Conservation (phyloP, 257 asterid species). For the Voacanga thouarsii region DNA sequence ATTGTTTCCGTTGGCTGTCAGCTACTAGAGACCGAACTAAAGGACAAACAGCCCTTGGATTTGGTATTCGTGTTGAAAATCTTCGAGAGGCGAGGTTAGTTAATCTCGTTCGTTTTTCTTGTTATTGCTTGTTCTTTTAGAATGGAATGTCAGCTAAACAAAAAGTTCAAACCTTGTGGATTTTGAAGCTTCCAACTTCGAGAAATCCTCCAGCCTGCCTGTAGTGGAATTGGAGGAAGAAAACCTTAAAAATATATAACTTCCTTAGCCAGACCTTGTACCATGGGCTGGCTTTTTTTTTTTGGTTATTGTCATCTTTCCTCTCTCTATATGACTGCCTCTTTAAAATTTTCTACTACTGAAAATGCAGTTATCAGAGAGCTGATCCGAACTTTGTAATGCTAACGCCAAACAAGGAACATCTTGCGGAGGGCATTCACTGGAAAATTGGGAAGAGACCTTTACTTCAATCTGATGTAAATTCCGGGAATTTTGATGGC, state of each 20-base stretch:
- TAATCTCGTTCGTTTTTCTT: conserved; percentile 5
- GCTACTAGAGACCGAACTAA: conserved; percentile 71
- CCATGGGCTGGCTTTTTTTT: too few species aligned
- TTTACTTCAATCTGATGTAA: conserved; percentile 64
- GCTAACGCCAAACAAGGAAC: conserved; percentile 93
- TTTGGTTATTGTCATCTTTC: neutral
- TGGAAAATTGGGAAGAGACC: conserved; percentile 80
- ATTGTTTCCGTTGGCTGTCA: conserved; percentile 31
- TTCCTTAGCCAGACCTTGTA: conserved; percentile 1
- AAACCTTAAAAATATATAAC: neutral
- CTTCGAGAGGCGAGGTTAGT: conserved; percentile 81
- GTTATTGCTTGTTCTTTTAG: conserved; percentile 1
- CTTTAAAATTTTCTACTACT: neutral
- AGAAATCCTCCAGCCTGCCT: neutral
- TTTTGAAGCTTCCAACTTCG: neutral
- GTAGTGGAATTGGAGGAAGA: neutral
- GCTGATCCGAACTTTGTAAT: conserved; percentile 91
- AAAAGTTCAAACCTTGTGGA: neutral
- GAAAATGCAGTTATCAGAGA: conserved; percentile 64
- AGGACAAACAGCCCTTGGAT: conserved; percentile 63
- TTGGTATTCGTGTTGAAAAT: conserved; percentile 71
- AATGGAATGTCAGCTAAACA: neutral
- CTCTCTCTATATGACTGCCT: neutral
- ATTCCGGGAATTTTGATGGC: conserved; percentile 73
- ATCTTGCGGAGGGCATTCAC: conserved; percentile 84